Conservation (phyloP, 805 yeast genomes). For the Kuraishia cidri region DNA sequence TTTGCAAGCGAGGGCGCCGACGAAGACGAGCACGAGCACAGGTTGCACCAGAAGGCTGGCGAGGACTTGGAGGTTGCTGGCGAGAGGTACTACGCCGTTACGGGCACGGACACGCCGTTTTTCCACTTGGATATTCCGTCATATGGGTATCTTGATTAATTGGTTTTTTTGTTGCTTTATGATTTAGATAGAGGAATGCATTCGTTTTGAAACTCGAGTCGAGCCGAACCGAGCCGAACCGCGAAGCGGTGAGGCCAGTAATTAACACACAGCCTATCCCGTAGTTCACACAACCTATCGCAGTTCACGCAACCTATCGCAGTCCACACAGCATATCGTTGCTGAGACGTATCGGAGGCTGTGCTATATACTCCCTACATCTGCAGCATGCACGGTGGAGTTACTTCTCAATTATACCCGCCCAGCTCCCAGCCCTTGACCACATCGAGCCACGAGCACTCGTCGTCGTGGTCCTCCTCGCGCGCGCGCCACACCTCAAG, state of each 20-base stretch:
- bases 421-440: conserved; percentile 43
- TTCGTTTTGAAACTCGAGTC: no score
- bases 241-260: no score
- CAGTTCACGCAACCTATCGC: no score
- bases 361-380: no score
- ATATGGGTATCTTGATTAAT: conserved; percentile 13
- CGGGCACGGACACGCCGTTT: conserved; percentile 61
- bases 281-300: no score
- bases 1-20: neutral
- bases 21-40: neutral
- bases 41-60: neutral
- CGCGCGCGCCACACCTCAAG: conserved; percentile 37
- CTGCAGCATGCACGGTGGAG: no score
- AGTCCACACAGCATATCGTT: no score
- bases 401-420: conserved; percentile 21
- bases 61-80: conserved; percentile 3
- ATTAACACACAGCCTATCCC: no score
- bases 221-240: no score
- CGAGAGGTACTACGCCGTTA: conserved; percentile 30
- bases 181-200: neutral
- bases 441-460: conserved; percentile 41
- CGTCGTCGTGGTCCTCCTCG: conserved; percentile 10
- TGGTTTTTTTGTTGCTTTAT: neutral
- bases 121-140: conserved; percentile 75
- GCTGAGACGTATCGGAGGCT: no score